phyloP scores from a whole-genome alignment of 2,329 filamentous ascomycete species.

The Aspergillus fumigatiaffinis region DNA sequence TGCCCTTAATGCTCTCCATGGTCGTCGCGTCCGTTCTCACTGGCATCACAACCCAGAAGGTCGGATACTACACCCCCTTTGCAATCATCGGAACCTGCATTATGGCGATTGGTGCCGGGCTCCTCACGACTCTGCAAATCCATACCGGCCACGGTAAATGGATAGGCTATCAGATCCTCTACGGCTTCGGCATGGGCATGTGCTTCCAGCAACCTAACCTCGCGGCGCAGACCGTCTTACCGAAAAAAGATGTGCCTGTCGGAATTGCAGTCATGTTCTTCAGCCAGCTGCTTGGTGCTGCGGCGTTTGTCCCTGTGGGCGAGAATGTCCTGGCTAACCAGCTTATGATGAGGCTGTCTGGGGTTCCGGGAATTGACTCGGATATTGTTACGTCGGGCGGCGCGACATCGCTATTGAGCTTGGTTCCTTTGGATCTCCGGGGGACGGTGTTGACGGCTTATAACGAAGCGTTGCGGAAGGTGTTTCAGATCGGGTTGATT shows the following conservation, averaged over 20 bases:
- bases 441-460: neutral
- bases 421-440: neutral
- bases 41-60: slow-evolving; percentile 6
- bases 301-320: slow-evolving; percentile 18
- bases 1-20: neutral
- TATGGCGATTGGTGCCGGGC: slow-evolving; percentile 36
- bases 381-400: neutral
- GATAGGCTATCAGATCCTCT: slow-evolving; percentile 29
- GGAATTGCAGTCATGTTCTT: slow-evolving; percentile 21
- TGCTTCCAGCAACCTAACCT: slow-evolving; percentile 20
- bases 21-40: neutral
- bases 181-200: slow-evolving; percentile 23
- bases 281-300: slow-evolving; percentile 15
- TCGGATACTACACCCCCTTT: slow-evolving; percentile 37
- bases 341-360: slow-evolving; percentile 6
- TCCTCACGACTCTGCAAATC: slow-evolving; percentile 36
- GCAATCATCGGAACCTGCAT: slow-evolving; percentile 29
- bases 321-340: slow-evolving; percentile 22
- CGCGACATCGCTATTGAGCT: neutral
- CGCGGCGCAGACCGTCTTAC: slow-evolving; percentile 19
- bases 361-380: slow-evolving; percentile 8
- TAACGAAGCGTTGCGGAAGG: neutral
- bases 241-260: slow-evolving; percentile 21
- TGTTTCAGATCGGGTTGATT: slow-evolving; percentile 4
- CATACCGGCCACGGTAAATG: slow-evolving; percentile 23